phyloP scores from a whole-genome alignment of 2,329 filamentous ascomycete genomes.

The Monilinia fructigena region DNA sequence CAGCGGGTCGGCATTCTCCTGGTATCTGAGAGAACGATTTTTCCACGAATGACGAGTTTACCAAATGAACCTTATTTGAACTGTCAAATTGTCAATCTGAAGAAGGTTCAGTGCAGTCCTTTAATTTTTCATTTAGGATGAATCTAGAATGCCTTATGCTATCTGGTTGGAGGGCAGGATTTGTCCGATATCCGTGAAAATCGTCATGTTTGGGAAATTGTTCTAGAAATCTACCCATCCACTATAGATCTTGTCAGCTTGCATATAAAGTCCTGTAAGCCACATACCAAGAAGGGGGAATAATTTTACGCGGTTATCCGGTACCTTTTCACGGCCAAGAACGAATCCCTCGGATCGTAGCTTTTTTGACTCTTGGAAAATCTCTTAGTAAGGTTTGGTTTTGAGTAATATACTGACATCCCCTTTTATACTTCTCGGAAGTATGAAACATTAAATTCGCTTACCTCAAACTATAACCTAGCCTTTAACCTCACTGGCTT shows the following conservation, averaged over 20 bases:
- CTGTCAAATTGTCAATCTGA: not conserved
- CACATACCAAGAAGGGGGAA: too few species aligned
- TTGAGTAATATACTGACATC: too few species aligned
- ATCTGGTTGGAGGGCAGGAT: conserved; percentile 15
- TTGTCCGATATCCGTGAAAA: conserved; percentile 5
- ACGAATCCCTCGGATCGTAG: too few species aligned
- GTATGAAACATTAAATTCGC: too few species aligned
- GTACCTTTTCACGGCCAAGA: too few species aligned
- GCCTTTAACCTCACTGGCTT: too few species aligned
- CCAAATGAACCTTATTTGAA: not conserved
- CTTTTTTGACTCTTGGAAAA: too few species aligned
- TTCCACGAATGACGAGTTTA: conserved; percentile 1
- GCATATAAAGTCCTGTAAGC: too few species aligned
- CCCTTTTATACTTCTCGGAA: too few species aligned
- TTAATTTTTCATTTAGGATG: conserved; percentile 11
- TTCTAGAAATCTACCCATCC: not conserved
- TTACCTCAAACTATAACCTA: too few species aligned
- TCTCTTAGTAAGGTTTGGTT: too few species aligned
- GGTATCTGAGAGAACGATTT: not conserved
- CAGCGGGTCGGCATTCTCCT: not conserved
- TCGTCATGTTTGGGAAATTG: conserved; percentile 4
- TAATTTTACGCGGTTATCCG: not conserved
- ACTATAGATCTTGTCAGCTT: not conserved
- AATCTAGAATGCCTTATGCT: conserved; percentile 4
- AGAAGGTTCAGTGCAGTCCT: not conserved